Evolutionary conservation across 768 basidiomycete species (phyloP).

Genomic region (Lentinula sp.): DNA sequence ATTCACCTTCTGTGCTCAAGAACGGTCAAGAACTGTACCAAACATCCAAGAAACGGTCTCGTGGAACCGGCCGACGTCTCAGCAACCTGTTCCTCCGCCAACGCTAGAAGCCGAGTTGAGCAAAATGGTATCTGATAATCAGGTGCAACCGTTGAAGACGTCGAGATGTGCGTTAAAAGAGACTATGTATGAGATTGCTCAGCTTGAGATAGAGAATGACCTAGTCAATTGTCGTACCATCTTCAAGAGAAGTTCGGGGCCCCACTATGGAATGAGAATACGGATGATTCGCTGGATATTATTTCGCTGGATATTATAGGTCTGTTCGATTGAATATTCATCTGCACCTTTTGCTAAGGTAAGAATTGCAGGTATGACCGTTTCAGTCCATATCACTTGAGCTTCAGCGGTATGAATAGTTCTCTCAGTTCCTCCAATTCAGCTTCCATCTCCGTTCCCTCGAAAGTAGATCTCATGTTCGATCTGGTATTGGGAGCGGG

Average conservation of each 20-base stretch:
- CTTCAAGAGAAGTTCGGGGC: conserved; percentile 8
- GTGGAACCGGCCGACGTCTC: neutral
- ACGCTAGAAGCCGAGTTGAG: neutral
- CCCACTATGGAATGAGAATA: conserved; percentile 27
- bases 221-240: neutral
- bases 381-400: conserved; percentile 1
- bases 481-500: conserved; percentile 24
- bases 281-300: conserved; percentile 41
- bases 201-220: conserved; percentile 9
- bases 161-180: neutral
- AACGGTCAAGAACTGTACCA: neutral
- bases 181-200: conserved; percentile 6
- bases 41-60: neutral
- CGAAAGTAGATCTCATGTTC: conserved; percentile 63
- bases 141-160: conserved; percentile 6
- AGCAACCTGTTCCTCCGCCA: neutral
- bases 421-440: neutral
- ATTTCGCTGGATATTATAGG: conserved; percentile 42
- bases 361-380: neutral
- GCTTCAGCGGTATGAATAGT: neutral
- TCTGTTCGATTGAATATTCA: conserved; percentile 10
- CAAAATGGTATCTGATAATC: neutral
- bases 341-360: neutral
- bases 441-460: conserved; percentile 23
- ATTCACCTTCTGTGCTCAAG: neutral